Evolutionary conservation across 257 asterid species (phyloP), one percentile per base, ranked within the genome.

Genomic region (Gynochthodes officinalis): DNA sequence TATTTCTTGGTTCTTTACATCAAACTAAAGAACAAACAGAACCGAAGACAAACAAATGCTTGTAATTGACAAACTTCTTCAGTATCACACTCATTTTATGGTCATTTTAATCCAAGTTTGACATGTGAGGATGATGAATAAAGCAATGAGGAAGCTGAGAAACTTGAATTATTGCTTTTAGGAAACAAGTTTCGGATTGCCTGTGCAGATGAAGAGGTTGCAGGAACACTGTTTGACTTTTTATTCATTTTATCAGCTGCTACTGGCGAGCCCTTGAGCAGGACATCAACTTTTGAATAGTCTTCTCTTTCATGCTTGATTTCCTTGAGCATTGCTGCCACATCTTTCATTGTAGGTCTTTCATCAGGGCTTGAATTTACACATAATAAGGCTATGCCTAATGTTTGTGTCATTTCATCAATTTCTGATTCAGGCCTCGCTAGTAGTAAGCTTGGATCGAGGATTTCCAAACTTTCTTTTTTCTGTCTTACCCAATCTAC

Each of bases 241-340:
- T 66, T 65, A 37, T 66, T 35, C 57, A 57, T 72, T 37, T 64
- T 74, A 10, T 37, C 35, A 23, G 65, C 48, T 46, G 52, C 57
- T 50, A 25, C 25, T 28, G 82, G 76, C 33, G 76, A 75, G 71
- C 76, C 76, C 72, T 80, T 83, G 32, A 83, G 72, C 66, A 80
- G 60, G 35, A 54, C 71, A 55, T 83, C 87, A 53, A 76, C 80
- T 42, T 84, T 84, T 14, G 85, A 79, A 40, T 66, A 81, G 33
- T 81, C 85, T 58, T 84, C 88, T 55, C 85, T 78, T 74, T 84
- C 88, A 52, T 81, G 83, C 78, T 78, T 84, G 77, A 84, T 84
- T 69, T 84, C 88, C 15, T 78, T 81, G 64, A 84, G 82, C 88
- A 84, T 84, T 67, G 85, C 88, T n/a, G 83, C 85, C n/a, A 84